Percentiles rank a stretch among this genome's conserved stretches.
Evolutionary conservation across 768 basidiomycete species (phyloP).

Genomic region (Lactarius evosmus): DNA sequence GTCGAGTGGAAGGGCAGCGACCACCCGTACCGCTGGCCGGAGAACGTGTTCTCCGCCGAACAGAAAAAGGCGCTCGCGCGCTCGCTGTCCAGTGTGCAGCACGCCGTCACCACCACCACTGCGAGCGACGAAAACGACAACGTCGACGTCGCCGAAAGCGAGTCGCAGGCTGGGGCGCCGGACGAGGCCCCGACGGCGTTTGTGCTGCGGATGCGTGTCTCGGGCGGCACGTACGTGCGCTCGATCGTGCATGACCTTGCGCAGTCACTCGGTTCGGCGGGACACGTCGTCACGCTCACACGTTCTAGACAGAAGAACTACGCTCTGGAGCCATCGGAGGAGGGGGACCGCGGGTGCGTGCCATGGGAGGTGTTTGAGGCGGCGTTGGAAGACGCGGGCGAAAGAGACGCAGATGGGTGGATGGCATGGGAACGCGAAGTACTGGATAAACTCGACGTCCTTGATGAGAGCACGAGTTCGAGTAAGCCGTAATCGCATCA

Average conservation of each 20-base stretch:
- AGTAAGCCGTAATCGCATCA: neutral
- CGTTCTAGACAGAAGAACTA: constrained; percentile 90
- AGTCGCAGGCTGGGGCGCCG: constrained; percentile 21
- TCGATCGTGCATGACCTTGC: constrained; percentile 94
- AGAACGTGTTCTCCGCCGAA: constrained; percentile 60
- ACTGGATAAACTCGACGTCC: constrained; percentile 59
- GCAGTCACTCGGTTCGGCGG: constrained; percentile 77
- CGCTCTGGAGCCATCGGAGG: constrained; percentile 47
- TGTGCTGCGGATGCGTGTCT: constrained; percentile 87
- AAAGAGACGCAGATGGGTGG: constrained; percentile 65
- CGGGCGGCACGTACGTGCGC: constrained; percentile 95
- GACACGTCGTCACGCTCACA: constrained; percentile 88
- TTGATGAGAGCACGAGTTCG: constrained; percentile 36
- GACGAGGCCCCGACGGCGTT: constrained; percentile 67
- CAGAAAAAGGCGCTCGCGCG: constrained; percentile 67
- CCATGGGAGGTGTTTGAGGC: constrained; percentile 72
- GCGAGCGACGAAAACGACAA: no score
- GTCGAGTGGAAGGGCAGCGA: constrained; percentile 71
- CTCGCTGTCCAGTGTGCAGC: constrained; percentile 53
- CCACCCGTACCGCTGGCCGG: constrained; percentile 78
- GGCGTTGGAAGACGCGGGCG: constrained; percentile 52
- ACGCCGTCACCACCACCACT: constrained; percentile 35
- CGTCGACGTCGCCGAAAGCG: constrained; percentile 34
- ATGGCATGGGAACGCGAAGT: constrained; percentile 81
- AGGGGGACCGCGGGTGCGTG: constrained; percentile 58